Conservation (phyloP, 768 basidiomycete species). For the Tubosaeta brunneosetosa region DNA sequence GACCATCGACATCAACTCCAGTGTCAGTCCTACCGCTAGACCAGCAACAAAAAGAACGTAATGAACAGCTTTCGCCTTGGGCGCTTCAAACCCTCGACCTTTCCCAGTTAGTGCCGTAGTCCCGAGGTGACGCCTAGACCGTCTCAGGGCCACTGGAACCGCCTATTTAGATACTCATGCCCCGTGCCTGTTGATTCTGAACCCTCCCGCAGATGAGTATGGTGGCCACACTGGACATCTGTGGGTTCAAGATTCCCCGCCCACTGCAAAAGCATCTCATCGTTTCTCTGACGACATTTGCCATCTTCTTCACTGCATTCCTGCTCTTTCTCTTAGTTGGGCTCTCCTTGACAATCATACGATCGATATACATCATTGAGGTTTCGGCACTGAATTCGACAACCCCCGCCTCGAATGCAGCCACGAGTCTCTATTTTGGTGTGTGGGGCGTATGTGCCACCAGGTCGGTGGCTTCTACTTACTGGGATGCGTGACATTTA, state of each 20-base stretch:
- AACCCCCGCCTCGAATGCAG: conserved; percentile 44
- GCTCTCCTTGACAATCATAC: conserved; percentile 71
- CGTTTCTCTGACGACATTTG: conserved; percentile 44
- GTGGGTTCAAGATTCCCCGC: conserved; percentile 17
- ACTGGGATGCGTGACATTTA: neutral
- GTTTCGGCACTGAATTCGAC: conserved; percentile 32
- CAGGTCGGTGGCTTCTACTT: conserved; percentile 32
- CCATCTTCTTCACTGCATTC: conserved; percentile 56
- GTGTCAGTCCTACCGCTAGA: neutral
- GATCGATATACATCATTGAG: conserved; percentile 56
- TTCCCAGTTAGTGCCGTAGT: neutral
- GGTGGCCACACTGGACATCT: conserved; percentile 12
- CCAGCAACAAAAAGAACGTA: neutral
- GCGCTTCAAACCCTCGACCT: neutral
- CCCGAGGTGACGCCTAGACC: neutral
- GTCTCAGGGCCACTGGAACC: neutral
- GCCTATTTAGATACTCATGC: neutral
- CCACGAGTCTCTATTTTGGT: conserved; percentile 65
- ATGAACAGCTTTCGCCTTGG: too few species aligned
- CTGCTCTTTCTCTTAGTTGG: conserved; percentile 74
- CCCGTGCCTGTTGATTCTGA: neutral
- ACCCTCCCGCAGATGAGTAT: conserved; percentile 7
- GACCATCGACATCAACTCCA: neutral
- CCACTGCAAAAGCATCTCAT: conserved; percentile 45
- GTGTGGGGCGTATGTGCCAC: conserved; percentile 79